phyloP scores from a whole-genome alignment of 2,329 filamentous ascomycete species.

The Fusarium sp. region DNA sequence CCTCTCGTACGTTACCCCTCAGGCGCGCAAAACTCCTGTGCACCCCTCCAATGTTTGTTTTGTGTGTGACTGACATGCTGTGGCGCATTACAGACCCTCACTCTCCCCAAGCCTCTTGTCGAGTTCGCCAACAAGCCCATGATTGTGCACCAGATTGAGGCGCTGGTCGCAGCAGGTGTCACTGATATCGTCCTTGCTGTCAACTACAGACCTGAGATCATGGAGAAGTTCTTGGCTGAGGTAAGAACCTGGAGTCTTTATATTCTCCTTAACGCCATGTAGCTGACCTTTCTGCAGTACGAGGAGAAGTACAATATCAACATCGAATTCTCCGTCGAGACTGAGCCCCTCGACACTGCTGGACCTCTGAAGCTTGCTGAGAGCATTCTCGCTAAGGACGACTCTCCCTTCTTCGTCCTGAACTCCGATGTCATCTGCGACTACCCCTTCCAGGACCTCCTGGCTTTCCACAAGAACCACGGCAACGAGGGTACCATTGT shows the following conservation, averaged over 20 bases:
- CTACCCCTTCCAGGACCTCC: constrained; percentile 91
- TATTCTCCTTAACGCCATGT: background rate
- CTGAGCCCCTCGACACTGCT: constrained; percentile 92
- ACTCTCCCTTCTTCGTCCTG: constrained; percentile 95
- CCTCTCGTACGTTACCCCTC: constrained; percentile 76
- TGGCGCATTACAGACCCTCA: constrained; percentile 75
- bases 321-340: constrained; percentile 97
- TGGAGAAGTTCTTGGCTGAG: constrained; percentile 93
- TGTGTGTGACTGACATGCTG: constrained; percentile 34
- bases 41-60: constrained; percentile 2
- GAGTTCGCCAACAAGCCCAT: constrained; percentile 99
- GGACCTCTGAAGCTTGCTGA: constrained; percentile 96
- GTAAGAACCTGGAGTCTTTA: constrained; percentile 54
- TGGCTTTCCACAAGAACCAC: constrained; percentile 90
- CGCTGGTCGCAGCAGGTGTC: constrained; percentile 89
- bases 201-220: constrained; percentile 98
- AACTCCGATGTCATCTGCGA: constrained; percentile 99
- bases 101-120: constrained; percentile 95
- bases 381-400: constrained; percentile 90
- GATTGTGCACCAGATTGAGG: constrained; percentile 98
- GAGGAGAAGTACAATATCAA: constrained; percentile 92
- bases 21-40: constrained; percentile 18
- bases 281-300: constrained; percentile 65
- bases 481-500: constrained; percentile 97
- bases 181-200: constrained; percentile 98